Evolutionary conservation across 208 protist genomes (phyloP), one percentile per base, ranked within the genome.

Genomic region (Leishmania major): DNA sequence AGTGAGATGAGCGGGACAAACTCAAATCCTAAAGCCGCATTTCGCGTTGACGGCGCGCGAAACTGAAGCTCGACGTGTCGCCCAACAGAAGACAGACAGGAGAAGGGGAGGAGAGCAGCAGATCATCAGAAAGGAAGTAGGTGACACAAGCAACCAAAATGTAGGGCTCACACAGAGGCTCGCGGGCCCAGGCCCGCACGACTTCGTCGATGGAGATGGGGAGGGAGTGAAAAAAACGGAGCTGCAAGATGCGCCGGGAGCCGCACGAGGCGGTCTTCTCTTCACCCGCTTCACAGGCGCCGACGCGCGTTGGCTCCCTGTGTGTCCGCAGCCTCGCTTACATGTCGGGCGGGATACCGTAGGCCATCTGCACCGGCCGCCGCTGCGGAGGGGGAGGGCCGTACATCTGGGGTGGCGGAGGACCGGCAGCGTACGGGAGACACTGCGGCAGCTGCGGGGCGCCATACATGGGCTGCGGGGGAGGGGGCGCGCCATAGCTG

Each of bases 341-440:
- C 80, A 88, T 77, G 40, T 81, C 71, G 1, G 84, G 84, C 13
- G 84, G 84, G 28, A 88, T 77, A 8, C 84, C 84, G 57, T 85
- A 88, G 22, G 84, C 84, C 80, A 85, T 84, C 62, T 88, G 84
- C 66, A 62, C 55, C 31, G 53, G 57, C 8, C 60, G 35, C 45
- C 53, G 73, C 71, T 73, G 82, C 45, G 45, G 72, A 19, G 66
- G 80, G 1, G 81, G 43, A 25, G 76, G 67, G 35, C 75, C 81
- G 62, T 84, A 83, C 31, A 70, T 17, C 31, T 22, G 77, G 5
- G 80, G 77, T 45, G 77, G 79, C 6, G 83, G 73, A 28, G 82
- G 62, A 19, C 64, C 79, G 28, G 72, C 72, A 62, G 60, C 53
- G 79, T 83, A 83, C 40, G 73, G 72, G 51, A 57, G 74, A 8